These are phyloP conservation scores for Tulasnella calospora DNA, from an alignment of 768 basidiomycete genomes.

Conservation along the genomic window DNA sequence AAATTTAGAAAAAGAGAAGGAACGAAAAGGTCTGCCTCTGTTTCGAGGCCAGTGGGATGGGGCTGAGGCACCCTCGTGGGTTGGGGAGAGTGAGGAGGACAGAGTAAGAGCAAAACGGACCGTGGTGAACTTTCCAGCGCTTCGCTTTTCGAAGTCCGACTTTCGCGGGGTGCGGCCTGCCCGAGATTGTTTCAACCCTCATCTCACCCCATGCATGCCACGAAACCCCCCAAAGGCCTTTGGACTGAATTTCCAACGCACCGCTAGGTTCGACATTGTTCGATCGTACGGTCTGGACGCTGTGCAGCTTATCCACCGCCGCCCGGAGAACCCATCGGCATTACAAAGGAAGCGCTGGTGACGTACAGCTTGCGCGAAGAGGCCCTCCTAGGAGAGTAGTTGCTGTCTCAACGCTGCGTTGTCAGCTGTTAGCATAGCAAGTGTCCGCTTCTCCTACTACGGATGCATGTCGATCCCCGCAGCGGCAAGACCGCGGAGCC, in stretches of 20 bases:
- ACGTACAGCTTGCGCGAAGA: not conserved
- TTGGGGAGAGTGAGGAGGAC: not conserved
- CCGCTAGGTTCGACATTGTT: not conserved
- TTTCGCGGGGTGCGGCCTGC: not conserved
- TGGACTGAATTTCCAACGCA: not conserved
- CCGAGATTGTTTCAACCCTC: not conserved
- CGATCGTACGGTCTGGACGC: not conserved
- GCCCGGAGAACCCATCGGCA: not conserved
- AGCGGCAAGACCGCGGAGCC: not conserved
- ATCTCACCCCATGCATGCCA: not conserved
- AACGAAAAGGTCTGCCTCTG: conserved; percentile 2
- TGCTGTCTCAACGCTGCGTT: not conserved
- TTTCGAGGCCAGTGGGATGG: not conserved
- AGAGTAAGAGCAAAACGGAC: not conserved
- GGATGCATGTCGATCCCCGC: conserved; percentile 4
- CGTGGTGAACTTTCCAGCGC: not conserved
- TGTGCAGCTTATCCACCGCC: not conserved
- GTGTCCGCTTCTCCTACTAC: not conserved
- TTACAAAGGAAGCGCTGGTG: not conserved
- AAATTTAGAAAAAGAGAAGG: not conserved
- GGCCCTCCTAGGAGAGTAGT: not conserved
- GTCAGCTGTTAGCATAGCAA: not conserved
- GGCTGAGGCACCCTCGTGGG: not conserved
- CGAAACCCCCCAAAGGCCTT: not conserved
- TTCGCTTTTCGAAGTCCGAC: conserved; percentile 1